Percentiles rank a stretch among this genome's conserved stretches.
Conservation (phyloP, 148 eudicot genomes). For the Nyssa sinensis region DNA sequence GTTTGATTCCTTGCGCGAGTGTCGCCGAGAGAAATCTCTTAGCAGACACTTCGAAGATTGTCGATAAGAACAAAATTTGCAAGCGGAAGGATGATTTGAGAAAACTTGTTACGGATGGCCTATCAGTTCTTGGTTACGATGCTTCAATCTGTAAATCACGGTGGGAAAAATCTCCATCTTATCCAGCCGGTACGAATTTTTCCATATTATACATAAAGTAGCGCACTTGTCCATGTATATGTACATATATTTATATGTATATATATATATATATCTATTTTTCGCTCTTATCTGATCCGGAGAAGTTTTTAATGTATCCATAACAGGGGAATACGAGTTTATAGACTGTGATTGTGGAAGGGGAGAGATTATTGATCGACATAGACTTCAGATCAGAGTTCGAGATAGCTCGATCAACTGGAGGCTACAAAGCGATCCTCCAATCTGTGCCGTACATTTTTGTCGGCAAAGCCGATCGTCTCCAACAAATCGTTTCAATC, state of each 20-base stretch:
- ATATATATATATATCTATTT: neutral
- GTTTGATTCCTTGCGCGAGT: slow-evolving; percentile 51
- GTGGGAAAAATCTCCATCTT: slow-evolving; percentile 55
- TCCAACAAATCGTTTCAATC: slow-evolving; percentile 36
- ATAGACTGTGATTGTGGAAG: slow-evolving; percentile 35
- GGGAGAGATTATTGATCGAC: slow-evolving; percentile 48
- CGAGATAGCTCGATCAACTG: slow-evolving; percentile 52
- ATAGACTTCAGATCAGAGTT: slow-evolving; percentile 65
- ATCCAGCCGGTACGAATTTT: slow-evolving; percentile 73
- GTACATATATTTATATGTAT: neutral
- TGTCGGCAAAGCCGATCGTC: slow-evolving; percentile 55
- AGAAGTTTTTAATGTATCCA: neutral
- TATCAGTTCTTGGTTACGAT: slow-evolving; percentile 42
- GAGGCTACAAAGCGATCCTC: slow-evolving; percentile 40
- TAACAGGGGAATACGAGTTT: slow-evolving; percentile 39
- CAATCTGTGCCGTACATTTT: slow-evolving; percentile 54
- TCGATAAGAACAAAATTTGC: slow-evolving; percentile 48
- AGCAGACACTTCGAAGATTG: slow-evolving; percentile 56
- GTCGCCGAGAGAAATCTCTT: slow-evolving; percentile 52
- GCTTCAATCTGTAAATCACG: slow-evolving; percentile 62
- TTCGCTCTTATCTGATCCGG: slow-evolving; percentile 1
- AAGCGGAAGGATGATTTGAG: slow-evolving; percentile 53
- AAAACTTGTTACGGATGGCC: slow-evolving; percentile 39
- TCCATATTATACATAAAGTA: no score
- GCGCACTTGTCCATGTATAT: slow-evolving; percentile 1